phyloP scores from a whole-genome alignment of 305 asterid genomes.

The Solanum hybrid region DNA sequence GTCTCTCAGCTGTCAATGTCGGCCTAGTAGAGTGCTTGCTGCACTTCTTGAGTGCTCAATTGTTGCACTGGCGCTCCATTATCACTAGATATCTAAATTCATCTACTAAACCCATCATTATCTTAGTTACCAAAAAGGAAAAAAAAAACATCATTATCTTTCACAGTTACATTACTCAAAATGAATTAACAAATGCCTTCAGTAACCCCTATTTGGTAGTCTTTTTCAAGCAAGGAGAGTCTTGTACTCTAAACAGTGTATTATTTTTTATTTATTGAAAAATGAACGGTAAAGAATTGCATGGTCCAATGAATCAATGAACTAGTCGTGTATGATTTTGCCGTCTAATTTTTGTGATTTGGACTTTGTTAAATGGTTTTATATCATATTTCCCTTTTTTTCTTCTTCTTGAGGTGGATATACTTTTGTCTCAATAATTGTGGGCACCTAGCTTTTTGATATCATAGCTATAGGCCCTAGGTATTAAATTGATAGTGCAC shows the following conservation, averaged over 20 bases:
- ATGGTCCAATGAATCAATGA: not conserved
- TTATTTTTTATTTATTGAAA: not conserved
- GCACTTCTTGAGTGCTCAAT: not conserved
- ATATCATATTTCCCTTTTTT: not conserved
- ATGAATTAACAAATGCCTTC: not conserved
- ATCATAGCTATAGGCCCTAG: not conserved
- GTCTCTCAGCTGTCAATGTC: not conserved
- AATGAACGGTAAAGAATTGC: not conserved
- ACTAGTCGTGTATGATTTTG: not conserved
- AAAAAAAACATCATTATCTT: constrained; percentile 2
- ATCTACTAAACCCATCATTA: not conserved
- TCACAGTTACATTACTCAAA: not conserved
- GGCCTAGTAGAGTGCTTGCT: not conserved
- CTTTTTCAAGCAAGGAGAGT: not conserved
- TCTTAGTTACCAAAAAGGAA: not conserved
- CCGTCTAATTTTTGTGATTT: not conserved
- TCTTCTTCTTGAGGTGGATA: not conserved
- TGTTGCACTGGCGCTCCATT: not conserved
- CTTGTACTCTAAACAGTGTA: not conserved
- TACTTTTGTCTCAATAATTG: not conserved
- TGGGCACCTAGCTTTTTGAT: not conserved
- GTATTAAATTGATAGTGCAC: not conserved
- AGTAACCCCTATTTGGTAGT: not conserved
- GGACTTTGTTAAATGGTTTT: not conserved
- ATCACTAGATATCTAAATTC: not conserved